These are phyloP conservation scores for Herpetospermum pedunculosum DNA, from an alignment of 306 rosid genomes.

Conservation along the genomic window DNA sequence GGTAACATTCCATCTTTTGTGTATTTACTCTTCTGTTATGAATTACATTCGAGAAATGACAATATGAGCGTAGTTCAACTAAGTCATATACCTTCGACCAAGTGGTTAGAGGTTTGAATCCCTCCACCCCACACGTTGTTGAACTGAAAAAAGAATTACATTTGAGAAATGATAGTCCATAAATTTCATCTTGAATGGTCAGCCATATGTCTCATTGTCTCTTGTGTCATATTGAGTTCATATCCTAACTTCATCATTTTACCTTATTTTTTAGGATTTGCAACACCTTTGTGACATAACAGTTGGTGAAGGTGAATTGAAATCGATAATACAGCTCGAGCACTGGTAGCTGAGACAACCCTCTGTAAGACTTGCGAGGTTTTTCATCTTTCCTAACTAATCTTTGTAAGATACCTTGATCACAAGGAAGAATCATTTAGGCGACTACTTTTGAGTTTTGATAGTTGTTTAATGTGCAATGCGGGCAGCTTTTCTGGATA, in stretches of 20 bases:
- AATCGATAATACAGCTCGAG: neutral
- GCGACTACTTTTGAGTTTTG: neutral
- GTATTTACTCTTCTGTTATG: neutral
- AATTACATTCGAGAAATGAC: neutral
- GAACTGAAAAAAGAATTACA: too few relatives aligned
- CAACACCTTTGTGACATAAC: constrained; percentile 74
- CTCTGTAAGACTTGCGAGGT: neutral
- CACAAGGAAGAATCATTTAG: constrained; percentile 1
- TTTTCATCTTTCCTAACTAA: neutral
- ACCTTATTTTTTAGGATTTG: constrained; percentile 61
- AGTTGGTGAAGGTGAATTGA: constrained; percentile 15
- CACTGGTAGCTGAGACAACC: neutral
- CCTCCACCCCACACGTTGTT: too few relatives aligned
- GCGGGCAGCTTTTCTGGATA: neutral
- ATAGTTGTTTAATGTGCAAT: constrained; percentile 3
- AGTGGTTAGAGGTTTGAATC: too few relatives aligned
- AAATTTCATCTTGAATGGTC: neutral
- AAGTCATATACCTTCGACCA: too few relatives aligned
- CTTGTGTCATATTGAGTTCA: constrained; percentile 14
- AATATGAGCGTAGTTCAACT: too few relatives aligned
- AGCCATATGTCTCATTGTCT: constrained; percentile 11
- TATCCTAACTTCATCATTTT: constrained; percentile 41
- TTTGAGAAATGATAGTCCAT: neutral
- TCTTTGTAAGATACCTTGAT: constrained; percentile 8
- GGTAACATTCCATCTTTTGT: neutral